These are phyloP conservation scores for Cladophialophora psammophila DNA, from an alignment of 2,329 filamentous ascomycete species.

Conservation along the genomic window DNA sequence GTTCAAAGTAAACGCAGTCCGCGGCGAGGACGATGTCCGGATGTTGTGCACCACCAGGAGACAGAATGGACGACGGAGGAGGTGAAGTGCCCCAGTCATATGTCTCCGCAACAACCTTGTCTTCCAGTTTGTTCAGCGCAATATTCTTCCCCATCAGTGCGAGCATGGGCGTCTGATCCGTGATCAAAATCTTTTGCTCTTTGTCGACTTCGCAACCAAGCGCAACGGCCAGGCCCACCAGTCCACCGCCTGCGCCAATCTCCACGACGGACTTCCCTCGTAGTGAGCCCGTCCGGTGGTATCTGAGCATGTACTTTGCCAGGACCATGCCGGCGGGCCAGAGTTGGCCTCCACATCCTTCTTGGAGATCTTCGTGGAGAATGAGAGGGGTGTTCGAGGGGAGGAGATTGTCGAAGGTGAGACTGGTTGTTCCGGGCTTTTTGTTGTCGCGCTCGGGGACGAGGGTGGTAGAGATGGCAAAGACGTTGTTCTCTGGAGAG, in stretches of 20 bases:
- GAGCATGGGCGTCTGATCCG: constrained; percentile 87
- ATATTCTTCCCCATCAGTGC: constrained; percentile 87
- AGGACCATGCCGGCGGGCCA: constrained; percentile 95
- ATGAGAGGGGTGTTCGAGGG: constrained; percentile 66
- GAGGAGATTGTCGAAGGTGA: constrained; percentile 77
- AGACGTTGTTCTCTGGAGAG: constrained; percentile 44
- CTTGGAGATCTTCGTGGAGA: constrained; percentile 83
- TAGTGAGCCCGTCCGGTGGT: constrained; percentile 31
- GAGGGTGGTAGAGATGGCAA: constrained; percentile 61
- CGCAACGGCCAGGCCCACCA: constrained; percentile 74
- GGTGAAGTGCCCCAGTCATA: constrained; percentile 75
- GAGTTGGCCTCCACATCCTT: constrained; percentile 89
- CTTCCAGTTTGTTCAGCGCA: constrained; percentile 74
- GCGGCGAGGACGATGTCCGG: constrained; percentile 90
- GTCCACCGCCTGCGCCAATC: constrained; percentile 87
- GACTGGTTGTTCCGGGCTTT: constrained; percentile 57
- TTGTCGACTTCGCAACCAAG: constrained; percentile 61
- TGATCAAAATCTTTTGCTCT: constrained; percentile 70
- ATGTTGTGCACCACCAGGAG: constrained; percentile 41
- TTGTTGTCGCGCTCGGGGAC: constrained; percentile 63
- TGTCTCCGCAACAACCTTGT: constrained; percentile 69
- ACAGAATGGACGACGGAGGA: constrained; percentile 40
- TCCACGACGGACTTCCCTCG: constrained; percentile 70
- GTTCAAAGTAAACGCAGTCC: constrained; percentile 97
- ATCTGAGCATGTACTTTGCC: constrained; percentile 77